Evolutionary conservation across 2,329 filamentous ascomycete genomes (phyloP).

Genomic region (Microsporum audouinii): DNA sequence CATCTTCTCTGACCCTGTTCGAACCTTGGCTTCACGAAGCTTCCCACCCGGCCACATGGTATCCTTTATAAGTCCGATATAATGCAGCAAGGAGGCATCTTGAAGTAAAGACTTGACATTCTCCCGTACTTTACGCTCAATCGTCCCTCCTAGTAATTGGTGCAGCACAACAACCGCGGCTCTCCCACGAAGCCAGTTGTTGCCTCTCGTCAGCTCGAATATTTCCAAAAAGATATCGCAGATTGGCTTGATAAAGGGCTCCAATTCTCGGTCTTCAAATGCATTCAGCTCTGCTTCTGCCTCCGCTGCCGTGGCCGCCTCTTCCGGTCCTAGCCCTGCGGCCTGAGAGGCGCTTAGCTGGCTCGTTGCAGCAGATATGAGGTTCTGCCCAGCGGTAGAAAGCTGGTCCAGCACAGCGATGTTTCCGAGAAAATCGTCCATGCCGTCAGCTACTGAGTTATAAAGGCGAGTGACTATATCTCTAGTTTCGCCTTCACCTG

Average conservation of each 20-base stretch:
- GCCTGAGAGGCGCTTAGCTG: conserved; percentile 32
- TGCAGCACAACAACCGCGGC: conserved; percentile 94
- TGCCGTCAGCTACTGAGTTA: conserved; percentile 91
- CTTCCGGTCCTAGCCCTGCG: conserved; percentile 12
- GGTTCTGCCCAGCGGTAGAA: conserved; percentile 80
- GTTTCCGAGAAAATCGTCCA: conserved; percentile 95
- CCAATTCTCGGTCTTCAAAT: conserved; percentile 76
- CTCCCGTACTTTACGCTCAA: conserved; percentile 89
- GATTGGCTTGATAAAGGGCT: conserved; percentile 96
- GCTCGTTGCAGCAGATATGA: conserved; percentile 45
- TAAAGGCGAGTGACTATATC: conserved; percentile 89
- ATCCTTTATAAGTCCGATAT: conserved; percentile 61
- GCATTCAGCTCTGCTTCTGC: conserved; percentile 89
- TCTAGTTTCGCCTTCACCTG: conserved; percentile 55
- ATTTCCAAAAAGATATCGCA: conserved; percentile 94
- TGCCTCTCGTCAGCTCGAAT: conserved; percentile 87
- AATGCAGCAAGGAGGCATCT: conserved; percentile 67
- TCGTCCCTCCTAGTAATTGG: conserved; percentile 87
- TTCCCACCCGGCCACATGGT: conserved; percentile 61
- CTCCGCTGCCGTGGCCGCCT: conserved; percentile 48
- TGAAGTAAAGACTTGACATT: conserved; percentile 61
- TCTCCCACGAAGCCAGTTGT: conserved; percentile 91
- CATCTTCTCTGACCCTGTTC: conserved; percentile 62
- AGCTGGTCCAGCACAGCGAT: conserved; percentile 92
- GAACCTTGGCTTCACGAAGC: conserved; percentile 40